phyloP scores from a whole-genome alignment of 1,139 yeast genomes.

The Geotrichum fermentans region DNA sequence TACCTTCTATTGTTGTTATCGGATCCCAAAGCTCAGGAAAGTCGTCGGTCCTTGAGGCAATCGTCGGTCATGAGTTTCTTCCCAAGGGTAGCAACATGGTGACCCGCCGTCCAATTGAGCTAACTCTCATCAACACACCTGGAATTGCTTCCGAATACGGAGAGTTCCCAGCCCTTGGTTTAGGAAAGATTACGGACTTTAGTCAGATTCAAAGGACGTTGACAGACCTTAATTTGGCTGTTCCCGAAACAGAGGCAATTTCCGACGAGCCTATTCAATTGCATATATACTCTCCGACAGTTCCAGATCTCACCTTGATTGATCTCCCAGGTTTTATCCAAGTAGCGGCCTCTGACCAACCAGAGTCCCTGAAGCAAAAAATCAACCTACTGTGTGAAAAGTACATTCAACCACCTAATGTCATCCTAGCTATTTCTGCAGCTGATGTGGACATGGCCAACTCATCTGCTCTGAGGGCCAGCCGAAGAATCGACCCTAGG shows the following conservation, averaged over 20 bases:
- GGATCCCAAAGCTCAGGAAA: constrained; percentile 98
- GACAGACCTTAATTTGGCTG: constrained; percentile 86
- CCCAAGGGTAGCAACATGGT: constrained; percentile 97
- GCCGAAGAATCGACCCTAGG: constrained; percentile 85
- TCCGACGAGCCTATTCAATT: constrained; percentile 89
- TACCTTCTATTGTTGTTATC: constrained; percentile 93
- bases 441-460: constrained; percentile 98
- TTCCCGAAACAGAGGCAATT: constrained; percentile 77
- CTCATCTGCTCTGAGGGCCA: constrained; percentile 88
- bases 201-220: constrained; percentile 79
- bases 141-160: constrained; percentile 79
- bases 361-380: constrained; percentile 70
- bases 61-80: constrained; percentile 89
- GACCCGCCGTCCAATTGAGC: constrained; percentile 88
- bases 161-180: constrained; percentile 85
- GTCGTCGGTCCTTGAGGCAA: constrained; percentile 86
- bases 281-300: constrained; percentile 83
- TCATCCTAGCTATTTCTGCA: constrained; percentile 90
- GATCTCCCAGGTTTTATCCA: constrained; percentile 98
- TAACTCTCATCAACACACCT: constrained; percentile 85
- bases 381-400: constrained; percentile 76
- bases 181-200: constrained; percentile 80
- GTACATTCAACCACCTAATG: constrained; percentile 86
- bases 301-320: constrained; percentile 89
- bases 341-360: constrained; percentile 95